These are phyloP conservation scores for Panicum miliaceum DNA, from an alignment of 176 grass and related monocot species.

Conservation along the genomic window DNA sequence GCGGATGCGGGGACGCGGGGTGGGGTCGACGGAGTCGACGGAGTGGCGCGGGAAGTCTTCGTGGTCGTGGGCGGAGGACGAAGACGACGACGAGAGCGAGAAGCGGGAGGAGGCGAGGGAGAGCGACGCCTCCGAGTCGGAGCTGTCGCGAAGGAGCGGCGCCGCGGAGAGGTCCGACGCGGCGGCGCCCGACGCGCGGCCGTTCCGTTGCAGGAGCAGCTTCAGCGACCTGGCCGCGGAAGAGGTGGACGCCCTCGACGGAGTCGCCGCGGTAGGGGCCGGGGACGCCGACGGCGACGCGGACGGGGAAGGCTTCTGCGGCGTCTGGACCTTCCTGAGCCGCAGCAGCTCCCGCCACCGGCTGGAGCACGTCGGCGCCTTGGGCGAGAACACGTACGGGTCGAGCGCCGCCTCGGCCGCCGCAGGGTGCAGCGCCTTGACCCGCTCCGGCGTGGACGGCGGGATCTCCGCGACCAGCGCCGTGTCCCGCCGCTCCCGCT, in stretches of 20 bases:
- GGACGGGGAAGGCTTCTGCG: constrained; percentile 36
- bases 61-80: constrained; percentile 62
- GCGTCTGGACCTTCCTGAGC: constrained; percentile 60
- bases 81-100: constrained; percentile 75
- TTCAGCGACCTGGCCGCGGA: constrained; percentile 58
- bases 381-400: constrained; percentile 85
- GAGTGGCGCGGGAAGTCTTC: constrained; percentile 73
- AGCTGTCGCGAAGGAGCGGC: constrained; percentile 69
- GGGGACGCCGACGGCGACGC: constrained; percentile 8
- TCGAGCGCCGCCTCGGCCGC: constrained; percentile 43
- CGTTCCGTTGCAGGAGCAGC: constrained; percentile 67
- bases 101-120: constrained; percentile 69
- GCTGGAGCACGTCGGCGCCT: constrained; percentile 84
- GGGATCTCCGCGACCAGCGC: background rate
- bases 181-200: constrained; percentile 22
- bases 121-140: constrained; percentile 61
- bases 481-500: background rate
- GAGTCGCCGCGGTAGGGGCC: background rate
- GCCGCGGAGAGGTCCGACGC: constrained; percentile 45
- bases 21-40: constrained; percentile 64
- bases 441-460: constrained; percentile 29
- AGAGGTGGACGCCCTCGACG: constrained; percentile 33
- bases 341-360: constrained; percentile 83
- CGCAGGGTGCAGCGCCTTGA: constrained; percentile 42
- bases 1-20: constrained; percentile 49